A percentile compares a stretch with the other conserved stretches of the same genome.
Evolutionary conservation across 768 basidiomycete genomes (phyloP).

Genomic region (Calocybe cyanea): DNA sequence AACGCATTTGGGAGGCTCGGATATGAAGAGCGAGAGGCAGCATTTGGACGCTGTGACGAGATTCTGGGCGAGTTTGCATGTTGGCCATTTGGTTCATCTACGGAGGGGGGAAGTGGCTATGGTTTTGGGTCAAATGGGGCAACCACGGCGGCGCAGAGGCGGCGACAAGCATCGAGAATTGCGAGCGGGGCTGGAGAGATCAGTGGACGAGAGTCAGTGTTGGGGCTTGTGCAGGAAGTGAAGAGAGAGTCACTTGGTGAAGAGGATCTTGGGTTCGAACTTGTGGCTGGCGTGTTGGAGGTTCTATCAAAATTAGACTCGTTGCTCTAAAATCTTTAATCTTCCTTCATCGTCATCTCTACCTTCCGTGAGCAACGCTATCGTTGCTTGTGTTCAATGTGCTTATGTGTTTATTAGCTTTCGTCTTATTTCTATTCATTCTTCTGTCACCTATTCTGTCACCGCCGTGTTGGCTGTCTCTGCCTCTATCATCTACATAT

Average conservation of each 20-base stretch:
- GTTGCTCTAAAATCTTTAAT: conserved; percentile 43
- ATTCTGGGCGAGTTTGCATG: conserved; percentile 85
- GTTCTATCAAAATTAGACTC: conserved; percentile 93
- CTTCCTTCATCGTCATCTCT: background rate
- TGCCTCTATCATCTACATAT: background rate
- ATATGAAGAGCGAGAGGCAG: conserved; percentile 92
- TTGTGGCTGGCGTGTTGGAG: conserved; percentile 89
- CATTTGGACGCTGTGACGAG: conserved; percentile 92
- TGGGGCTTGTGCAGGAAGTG: conserved; percentile 73
- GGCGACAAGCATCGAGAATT: conserved; percentile 41
- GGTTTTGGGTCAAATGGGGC: conserved; percentile 22
- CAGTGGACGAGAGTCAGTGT: conserved; percentile 57
- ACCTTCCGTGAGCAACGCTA: background rate
- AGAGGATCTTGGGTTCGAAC: conserved; percentile 86
- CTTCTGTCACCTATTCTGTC: background rate
- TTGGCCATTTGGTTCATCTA: conserved; percentile 75
- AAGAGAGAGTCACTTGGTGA: conserved; percentile 65
- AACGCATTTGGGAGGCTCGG: conserved; percentile 86
- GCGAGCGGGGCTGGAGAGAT: conserved; percentile 43
- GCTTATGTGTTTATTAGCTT: background rate
- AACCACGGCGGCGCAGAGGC: conserved; percentile 28
- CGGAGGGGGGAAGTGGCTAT: conserved; percentile 24
- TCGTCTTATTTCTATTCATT: background rate
- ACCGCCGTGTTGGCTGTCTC: background rate
- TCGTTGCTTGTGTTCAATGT: background rate